These are phyloP conservation scores for Fusarium mexicanum DNA, from an alignment of 2,329 filamentous ascomycete species.

Conservation along the genomic window DNA sequence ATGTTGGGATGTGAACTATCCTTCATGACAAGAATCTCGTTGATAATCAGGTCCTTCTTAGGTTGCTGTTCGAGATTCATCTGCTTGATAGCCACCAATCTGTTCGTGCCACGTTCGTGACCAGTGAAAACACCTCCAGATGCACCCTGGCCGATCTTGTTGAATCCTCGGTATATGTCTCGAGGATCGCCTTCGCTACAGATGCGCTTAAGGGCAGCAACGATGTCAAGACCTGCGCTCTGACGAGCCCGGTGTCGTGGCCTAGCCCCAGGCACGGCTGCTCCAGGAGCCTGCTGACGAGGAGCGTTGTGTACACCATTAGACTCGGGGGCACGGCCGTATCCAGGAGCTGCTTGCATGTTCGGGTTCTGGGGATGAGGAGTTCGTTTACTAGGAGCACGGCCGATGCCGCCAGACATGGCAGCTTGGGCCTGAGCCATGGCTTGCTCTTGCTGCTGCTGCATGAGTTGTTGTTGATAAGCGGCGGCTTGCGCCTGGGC, in stretches of 20 bases:
- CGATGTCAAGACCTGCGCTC: constrained; percentile 83
- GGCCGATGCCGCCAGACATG: constrained; percentile 75
- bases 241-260: constrained; percentile 82
- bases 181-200: constrained; percentile 91
- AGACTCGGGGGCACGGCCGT: constrained; percentile 43
- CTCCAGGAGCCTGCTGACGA: constrained; percentile 51
- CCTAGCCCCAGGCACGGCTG: constrained; percentile 62
- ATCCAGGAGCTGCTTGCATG: constrained; percentile 41
- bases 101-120: constrained; percentile 83
- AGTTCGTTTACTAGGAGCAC: constrained; percentile 78
- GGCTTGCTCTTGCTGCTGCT: constrained; percentile 89
- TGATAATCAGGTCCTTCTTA: constrained; percentile 99
- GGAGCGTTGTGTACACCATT: constrained; percentile 48
- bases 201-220: constrained; percentile 84
- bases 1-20: constrained; percentile 98
- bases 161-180: constrained; percentile 84
- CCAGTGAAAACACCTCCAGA: constrained; percentile 96
- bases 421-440: constrained; percentile 82
- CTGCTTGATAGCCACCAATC: constrained; percentile 97
- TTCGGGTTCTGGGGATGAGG: constrained; percentile 44
- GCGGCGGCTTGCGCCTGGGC: constrained; percentile 54
- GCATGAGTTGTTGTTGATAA: constrained; percentile 71
- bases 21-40: constrained; percentile 99
- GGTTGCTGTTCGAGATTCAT: constrained; percentile 99
- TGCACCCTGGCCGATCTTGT: constrained; percentile 96